Evolutionary conservation across 2,329 filamentous ascomycete species (phyloP), one percentile per base, ranked within the genome.

Genomic region (Phialemoniopsis sp.): DNA sequence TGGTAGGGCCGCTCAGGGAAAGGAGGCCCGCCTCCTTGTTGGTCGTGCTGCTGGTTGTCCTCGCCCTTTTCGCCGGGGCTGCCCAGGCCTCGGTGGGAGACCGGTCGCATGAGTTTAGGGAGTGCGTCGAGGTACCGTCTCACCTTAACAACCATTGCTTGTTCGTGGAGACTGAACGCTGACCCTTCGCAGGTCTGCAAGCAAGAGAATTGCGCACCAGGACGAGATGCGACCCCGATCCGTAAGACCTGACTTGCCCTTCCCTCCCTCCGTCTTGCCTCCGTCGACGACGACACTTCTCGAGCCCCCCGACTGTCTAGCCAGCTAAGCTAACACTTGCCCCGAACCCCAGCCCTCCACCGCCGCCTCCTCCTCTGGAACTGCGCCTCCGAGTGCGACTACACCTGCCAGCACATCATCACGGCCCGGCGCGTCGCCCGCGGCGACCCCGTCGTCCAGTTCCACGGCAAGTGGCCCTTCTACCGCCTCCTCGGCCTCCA

Each of bases 381-480:
- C 59, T 98, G 93, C 68, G 79, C 86, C 45, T 75, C 86, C 57
- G 91, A 98, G 76, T 98, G 93, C 80, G 90, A 98, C 72, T 95
- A 98, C 70, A 85, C 87, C 45, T 98, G 93, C 72, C 93, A 98
- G 63, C 91, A 95, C 72, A 85, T 95, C 60, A 75, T 94, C 44
- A 97, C 93, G 41, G 66, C 78, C 51, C 67, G 68, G 42, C 88
- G 91, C 47, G 66, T 89, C 48, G 68, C 77, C 18, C 70, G 76
- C 46, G 76, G 80, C 44, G 77, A 80, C 21, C 76, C 82, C 10
- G 64, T 96, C 36, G 83, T 91, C 41, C 93, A 98, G 67, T 98
- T 90, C 72, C 89, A 98, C 68, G 93, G 93, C 26, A 98, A 98
- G 76, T 98, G 93, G 93, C 93, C 93, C 30, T 98, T 98, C 67